Evolutionary conservation across 2,329 filamentous ascomycete genomes (phyloP), one percentile per base, ranked within the genome.

Genomic region (Hypoxylon sp.): DNA sequence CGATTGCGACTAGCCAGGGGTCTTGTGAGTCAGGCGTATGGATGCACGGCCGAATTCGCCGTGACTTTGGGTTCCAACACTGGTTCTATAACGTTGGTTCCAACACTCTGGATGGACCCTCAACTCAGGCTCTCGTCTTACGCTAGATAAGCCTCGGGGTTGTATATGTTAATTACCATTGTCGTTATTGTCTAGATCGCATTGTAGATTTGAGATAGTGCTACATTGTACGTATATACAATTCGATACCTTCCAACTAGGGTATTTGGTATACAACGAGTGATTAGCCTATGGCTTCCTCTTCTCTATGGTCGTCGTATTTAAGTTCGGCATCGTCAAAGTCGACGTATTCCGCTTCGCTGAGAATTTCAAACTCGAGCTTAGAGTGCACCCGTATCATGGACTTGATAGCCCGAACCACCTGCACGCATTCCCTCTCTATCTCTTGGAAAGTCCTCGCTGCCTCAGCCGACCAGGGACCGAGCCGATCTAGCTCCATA

Each of bases 391-490:
- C 70, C 25, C 74, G 72, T 20, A 69, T 58, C 77, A 79, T 77
- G n/a, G 75, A 74, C 61, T 73, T 77, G 63, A 79, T 75, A 25
- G 77, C 77, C 20, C 76, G 71, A 27, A 75, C 55, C 13, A 68
- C 72, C 56, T 74, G 69, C 20, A 61, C 81, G 58, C 81, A 85
- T 4, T 77, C 75, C 8, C 72, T 73, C 42, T 82, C 77, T 33
- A 88, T 79, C 37, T 78, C 75, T 2, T 72, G 69, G 14, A 84
- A 74, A 69, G 81, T 77, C 13, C 74, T 77, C n/a, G 82, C 81
- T 6, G 85, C 80, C 2, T 82, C 80, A 2, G 71, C 73, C 2
- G 85, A 87, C 85, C 85, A 89, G 0, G 82, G 81, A 17, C 82
- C 80, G 74, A 83, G 77, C 70, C 81, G 80, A 62, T 85, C 82